Base-by-base conservation (phyloP, 1,284 basidiomycete genomes). In the Ganoderma resinaceum region DNA sequence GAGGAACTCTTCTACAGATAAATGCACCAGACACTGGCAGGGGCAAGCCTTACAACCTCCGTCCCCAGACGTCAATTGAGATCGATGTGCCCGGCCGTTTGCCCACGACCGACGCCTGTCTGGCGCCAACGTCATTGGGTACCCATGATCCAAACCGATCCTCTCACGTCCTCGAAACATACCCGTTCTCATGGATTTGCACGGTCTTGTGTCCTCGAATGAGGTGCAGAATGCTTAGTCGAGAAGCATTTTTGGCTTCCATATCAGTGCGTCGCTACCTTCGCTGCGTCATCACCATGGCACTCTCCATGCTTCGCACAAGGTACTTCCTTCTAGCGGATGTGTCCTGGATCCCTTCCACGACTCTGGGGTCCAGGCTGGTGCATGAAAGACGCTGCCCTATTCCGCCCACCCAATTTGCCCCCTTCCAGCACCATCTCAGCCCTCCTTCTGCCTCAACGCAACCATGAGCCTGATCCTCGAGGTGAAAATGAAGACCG, bases 251-350 rank as follows among this genome's bases (percentile, higher is more conserved):
- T 6, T n/a, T 60, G 16, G 20, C n/a, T 40, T 40, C 37, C 26
- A 26, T 40, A 60, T 60, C 58, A 60, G 58, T 37, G 23, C 58
- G 58, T 40, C 35, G 38, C 38, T 60, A 29, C 23, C 37, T 38
- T 60, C 37, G n/a, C 14, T 18, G 18, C 58, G 58, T 60, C 58
- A 60, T 60, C 37, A 29, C 58, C 58, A 60, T 60, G 58, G 35
- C 38, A 40, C 37, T n/a, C 37, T 26, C 58, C 58, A 38, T 26
- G 23, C 37, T 42, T 60, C 35, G 26, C 23, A 29, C 23, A 52
- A 26, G 11, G 46, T 23, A 8, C n/a, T 11, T 26, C 23, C n/a
- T 52, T 52, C 46, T 52, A 52, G 12, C 46, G 23, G 58, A 26
- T 40, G 11, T 29, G 11, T 52, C 43, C n/a, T 46, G 37, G 37